A percentile compares a stretch with the other conserved stretches of the same genome.
phyloP scores from a whole-genome alignment of 495 filamentous ascomycete genomes.

The Neurospora sp. region DNA sequence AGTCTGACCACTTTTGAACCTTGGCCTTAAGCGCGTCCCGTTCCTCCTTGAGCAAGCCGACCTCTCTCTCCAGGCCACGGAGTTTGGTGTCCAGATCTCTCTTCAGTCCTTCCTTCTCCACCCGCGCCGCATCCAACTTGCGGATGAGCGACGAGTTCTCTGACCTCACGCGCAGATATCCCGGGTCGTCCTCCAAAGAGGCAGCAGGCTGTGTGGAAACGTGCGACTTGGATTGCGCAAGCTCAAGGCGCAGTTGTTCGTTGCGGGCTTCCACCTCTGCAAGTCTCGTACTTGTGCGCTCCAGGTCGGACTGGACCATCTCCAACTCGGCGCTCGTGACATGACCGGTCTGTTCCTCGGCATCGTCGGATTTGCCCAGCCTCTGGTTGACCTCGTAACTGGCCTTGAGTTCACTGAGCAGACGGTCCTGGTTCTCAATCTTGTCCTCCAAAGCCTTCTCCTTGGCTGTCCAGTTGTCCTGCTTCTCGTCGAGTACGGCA shows the following conservation, averaged over 20 bases:
- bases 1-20: conserved; percentile 84
- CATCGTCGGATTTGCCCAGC: conserved; percentile 59
- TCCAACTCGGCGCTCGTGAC: conserved; percentile 87
- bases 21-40: conserved; percentile 63
- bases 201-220: conserved; percentile 46
- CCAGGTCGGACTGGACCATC: conserved; percentile 81
- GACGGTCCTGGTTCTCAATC: conserved; percentile 82
- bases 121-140: conserved; percentile 70
- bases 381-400: conserved; percentile 95
- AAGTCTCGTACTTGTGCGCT: conserved; percentile 75
- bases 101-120: conserved; percentile 72
- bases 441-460: conserved; percentile 89
- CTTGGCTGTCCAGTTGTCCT: conserved; percentile 92
- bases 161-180: conserved; percentile 72
- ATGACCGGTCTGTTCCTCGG: conserved; percentile 46
- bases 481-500: conserved; percentile 86
- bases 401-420: conserved; percentile 90
- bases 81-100: conserved; percentile 63
- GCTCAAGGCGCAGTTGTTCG: conserved; percentile 80
- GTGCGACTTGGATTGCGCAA: conserved; percentile 79
- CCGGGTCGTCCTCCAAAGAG: conserved; percentile 74
- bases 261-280: conserved; percentile 92
- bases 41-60: conserved; percentile 53
- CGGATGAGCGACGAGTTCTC: conserved; percentile 87
- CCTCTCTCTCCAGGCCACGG: conserved; percentile 63